These are phyloP conservation scores for Apiospora malaysiana DNA, from an alignment of 2,329 filamentous ascomycete species.

Conservation along the genomic window DNA sequence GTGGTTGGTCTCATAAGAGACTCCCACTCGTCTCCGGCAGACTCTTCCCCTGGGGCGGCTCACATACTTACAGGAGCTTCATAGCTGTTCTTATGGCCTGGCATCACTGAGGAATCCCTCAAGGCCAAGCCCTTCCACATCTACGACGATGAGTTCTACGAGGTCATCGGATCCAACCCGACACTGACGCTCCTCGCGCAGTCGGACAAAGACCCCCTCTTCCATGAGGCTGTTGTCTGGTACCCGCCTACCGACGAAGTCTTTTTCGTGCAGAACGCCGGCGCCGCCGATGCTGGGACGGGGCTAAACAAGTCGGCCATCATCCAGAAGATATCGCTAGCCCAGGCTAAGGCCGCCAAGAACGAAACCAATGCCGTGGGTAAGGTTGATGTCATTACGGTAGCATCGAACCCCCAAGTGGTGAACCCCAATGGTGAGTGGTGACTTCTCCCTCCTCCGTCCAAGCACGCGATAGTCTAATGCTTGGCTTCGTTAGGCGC, in stretches of 20 bases:
- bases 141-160: constrained; percentile 57
- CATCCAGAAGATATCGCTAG: constrained; percentile 55
- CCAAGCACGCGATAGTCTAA: too few species aligned
- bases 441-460: background rate
- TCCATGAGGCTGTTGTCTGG: constrained; percentile 63
- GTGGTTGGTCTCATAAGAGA: constrained; percentile 12
- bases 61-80: constrained; percentile 23
- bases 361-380: constrained; percentile 44
- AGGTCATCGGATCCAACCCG: constrained; percentile 55
- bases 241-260: constrained; percentile 55
- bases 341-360: constrained; percentile 48
- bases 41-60: background rate
- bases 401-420: constrained; percentile 49
- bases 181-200: constrained; percentile 56
- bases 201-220: constrained; percentile 51
- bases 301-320: constrained; percentile 56
- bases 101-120: constrained; percentile 45
- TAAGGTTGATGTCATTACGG: constrained; percentile 48
- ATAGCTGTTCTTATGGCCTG: constrained; percentile 51
- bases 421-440: constrained; percentile 56
- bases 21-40: background rate
- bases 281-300: constrained; percentile 52
- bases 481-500: constrained; percentile 44
- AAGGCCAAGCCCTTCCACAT: constrained; percentile 49
- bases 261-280: constrained; percentile 61